These are phyloP conservation scores for Lagenidium giganteum DNA, from an alignment of 352 stramenopile species.

Conservation along the genomic window DNA sequence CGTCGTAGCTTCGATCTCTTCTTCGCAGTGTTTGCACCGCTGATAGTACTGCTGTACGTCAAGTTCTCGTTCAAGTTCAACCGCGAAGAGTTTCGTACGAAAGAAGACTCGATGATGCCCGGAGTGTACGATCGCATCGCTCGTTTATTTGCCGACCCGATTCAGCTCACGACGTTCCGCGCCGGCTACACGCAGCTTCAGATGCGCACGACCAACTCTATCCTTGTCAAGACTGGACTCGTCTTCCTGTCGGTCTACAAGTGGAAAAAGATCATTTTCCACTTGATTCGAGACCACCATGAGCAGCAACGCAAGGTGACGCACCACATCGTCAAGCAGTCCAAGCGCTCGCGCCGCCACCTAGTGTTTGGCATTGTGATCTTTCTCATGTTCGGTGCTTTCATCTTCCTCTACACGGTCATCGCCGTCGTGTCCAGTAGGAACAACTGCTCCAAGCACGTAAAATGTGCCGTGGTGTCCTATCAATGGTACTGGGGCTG, in stretches of 20 bases:
- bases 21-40: slow-evolving; percentile 35
- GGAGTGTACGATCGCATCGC: slow-evolving; percentile 29
- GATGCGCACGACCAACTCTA: too few relatives aligned
- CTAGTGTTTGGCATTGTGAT: slow-evolving; percentile 5
- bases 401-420: slow-evolving; percentile 11
- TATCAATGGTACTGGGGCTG: slow-evolving; percentile 8
- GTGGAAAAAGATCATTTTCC: slow-evolving; percentile 17
- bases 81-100: slow-evolving; percentile 18
- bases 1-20: slow-evolving; percentile 31
- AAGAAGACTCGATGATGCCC: slow-evolving; percentile 18
- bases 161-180: slow-evolving; percentile 24
- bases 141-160: slow-evolving; percentile 23
- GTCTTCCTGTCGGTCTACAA: slow-evolving; percentile 19
- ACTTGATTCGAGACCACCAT: slow-evolving; percentile 11
- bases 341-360: slow-evolving; percentile 10
- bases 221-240: slow-evolving; percentile 13
- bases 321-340: slow-evolving; percentile 6
- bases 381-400: slow-evolving; percentile 7
- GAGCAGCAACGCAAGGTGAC: slow-evolving; percentile 1
- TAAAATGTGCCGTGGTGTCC: slow-evolving; percentile 12
- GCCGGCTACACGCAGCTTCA: too few relatives aligned
- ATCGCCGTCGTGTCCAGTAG: slow-evolving; percentile 3
- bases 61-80: slow-evolving; percentile 33
- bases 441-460: slow-evolving; percentile 1
- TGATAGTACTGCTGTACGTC: slow-evolving; percentile 27